Base-by-base conservation (phyloP, 768 basidiomycete genomes). In the Neoboletus magnificus region DNA sequence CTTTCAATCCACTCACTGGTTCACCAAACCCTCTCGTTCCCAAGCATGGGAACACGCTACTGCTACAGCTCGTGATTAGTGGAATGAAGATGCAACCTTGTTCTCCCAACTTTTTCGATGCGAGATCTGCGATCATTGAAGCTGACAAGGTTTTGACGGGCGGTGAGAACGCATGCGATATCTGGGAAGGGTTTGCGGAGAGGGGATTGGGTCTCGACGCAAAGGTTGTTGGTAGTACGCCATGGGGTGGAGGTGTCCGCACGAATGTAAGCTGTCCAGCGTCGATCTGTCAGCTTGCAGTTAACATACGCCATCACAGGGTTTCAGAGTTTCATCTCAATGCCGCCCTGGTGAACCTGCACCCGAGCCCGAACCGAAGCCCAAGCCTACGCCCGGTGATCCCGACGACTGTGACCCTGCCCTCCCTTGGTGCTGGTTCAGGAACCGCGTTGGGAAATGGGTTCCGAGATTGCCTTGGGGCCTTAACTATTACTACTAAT, bases 61-160 rank as follows among this genome's bases (percentile, higher is more conserved):
- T 81, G 37, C 71, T 92, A 12, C 91, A 92, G 79, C 85, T 98
- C 43, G 87, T 97, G 41, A 52, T 98, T 29, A 86, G 88, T 67
- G 94, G 80, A 11, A 96, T 99, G 94, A 98, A 98, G 80, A 76
- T 97, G 42, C 95, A 98, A 68, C 84, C 87, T 4, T 99, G 96
- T 75, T 81, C 87, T 27, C 96, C 96, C 20, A 80, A 78, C 44
- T 95, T 96, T 86, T 90, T 93, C 65, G 86, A 93, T 53, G 89
- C 93, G 18, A 85, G 93, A 56, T 86, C 88, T 69, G 91, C 93
- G 16, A 93, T 96, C 70, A 83, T 96, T 60, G 86, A 92, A 61
- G 94, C 96, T 22, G 96, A 98, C 70, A 77, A 91, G 68, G 74
- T 90, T 42, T 80, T 97, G 56, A 98, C 96, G 4, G 91, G 86